These are phyloP conservation scores for Metrosideros polymorpha DNA, from an alignment of 441 rosid species.

Conservation along the genomic window DNA sequence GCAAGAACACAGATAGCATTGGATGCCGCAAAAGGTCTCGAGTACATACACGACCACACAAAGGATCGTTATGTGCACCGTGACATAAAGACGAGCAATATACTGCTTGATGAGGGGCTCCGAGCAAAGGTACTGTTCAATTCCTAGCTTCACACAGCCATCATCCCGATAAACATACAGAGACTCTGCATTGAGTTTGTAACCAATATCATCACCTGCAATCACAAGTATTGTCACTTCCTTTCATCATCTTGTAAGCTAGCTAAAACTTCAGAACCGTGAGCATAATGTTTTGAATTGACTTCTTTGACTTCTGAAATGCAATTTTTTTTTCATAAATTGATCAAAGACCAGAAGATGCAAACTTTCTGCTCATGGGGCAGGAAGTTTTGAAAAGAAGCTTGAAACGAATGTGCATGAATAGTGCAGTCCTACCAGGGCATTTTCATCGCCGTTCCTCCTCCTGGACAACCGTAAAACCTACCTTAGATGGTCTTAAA, in stretches of 20 bases:
- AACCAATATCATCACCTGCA: not conserved
- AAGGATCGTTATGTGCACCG: slow-evolving; percentile 59
- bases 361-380: not conserved
- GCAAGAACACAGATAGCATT: slow-evolving; percentile 63
- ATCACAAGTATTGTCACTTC: not conserved
- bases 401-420: not conserved
- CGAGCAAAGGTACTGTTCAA: slow-evolving; percentile 39
- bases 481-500: not conserved
- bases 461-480: not conserved
- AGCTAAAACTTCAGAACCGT: not conserved
- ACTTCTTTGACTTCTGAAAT: not conserved
- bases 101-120: slow-evolving; percentile 41
- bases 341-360: not conserved
- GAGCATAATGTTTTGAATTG: not conserved
- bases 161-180: not conserved
- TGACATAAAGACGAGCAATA: slow-evolving; percentile 57
- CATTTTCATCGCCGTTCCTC: not conserved
- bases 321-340: not conserved
- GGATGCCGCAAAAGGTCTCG: slow-evolving; percentile 56
- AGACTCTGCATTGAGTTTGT: not conserved
- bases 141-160: not conserved
- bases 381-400: not conserved
- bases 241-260: not conserved
- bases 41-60: slow-evolving; percentile 65
- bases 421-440: not conserved